These are phyloP conservation scores for Ophiostoma fasciatum DNA, from an alignment of 2,329 filamentous ascomycete species.

Conservation along the genomic window DNA sequence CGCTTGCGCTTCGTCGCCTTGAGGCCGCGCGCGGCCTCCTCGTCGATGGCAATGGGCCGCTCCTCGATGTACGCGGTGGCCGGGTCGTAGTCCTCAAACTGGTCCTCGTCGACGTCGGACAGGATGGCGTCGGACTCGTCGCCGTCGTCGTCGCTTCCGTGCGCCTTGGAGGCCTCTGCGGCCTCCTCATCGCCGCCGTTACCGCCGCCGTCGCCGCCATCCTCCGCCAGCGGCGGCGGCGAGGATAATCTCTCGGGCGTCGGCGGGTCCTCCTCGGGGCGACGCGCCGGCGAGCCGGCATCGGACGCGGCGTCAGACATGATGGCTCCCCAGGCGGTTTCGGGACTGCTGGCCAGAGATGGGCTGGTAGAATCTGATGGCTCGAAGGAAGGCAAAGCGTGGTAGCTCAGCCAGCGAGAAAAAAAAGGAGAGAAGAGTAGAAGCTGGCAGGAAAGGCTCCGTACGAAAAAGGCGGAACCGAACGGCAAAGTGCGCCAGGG, in stretches of 20 bases:
- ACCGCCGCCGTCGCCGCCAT: not conserved
- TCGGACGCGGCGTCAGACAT: conserved; percentile 4
- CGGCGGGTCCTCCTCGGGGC: not conserved
- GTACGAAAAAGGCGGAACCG: no score
- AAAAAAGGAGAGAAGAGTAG: no score
- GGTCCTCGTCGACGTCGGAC: conserved; percentile 54
- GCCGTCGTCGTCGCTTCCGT: conserved; percentile 24
- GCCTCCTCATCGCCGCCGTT: conserved; percentile 33
- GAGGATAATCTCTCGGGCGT: not conserved
- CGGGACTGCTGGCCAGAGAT: no score
- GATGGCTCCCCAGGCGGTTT: no score
- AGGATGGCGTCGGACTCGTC: conserved; percentile 39
- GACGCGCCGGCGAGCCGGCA: not conserved
- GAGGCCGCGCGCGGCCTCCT: conserved; percentile 46
- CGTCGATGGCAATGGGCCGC: conserved; percentile 51
- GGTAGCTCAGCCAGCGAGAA: no score
- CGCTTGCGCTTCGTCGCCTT: conserved; percentile 55
- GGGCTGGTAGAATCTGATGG: no score
- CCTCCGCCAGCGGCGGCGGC: conserved; percentile 9
- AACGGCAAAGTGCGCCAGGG: no score
- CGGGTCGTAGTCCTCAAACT: conserved; percentile 56
- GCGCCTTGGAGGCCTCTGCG: conserved; percentile 17
- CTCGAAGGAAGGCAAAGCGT: no score
- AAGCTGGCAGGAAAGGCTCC: no score
- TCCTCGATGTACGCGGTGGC: conserved; percentile 48